Evolutionary conservation across 2,329 filamentous ascomycete genomes (phyloP), one percentile per base, ranked within the genome.

Genomic region (Sporothrix inflata): DNA sequence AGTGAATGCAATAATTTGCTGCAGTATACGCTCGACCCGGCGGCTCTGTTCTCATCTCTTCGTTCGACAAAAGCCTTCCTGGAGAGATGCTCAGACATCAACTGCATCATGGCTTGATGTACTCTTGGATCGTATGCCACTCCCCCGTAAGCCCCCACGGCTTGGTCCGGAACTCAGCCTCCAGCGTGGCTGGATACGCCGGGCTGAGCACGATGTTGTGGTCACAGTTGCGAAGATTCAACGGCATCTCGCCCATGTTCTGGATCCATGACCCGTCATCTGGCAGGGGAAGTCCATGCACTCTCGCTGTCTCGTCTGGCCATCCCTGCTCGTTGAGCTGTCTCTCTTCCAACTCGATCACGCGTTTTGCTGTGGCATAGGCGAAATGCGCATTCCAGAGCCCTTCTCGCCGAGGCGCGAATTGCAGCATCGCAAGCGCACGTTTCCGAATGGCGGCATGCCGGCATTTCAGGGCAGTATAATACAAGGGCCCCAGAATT

Each of bases 331-430:
- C 60, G 34, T 42, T 16, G 19, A 63, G 19, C 3, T 38, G 30
- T 16, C 21, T 11, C 19, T 68, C 65, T 51, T 68, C 65, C 11
- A 68, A 27, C 27, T 68, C 65, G 47, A 68, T 68, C 12, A 53
- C 65, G 12, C 65, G 45, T 38, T 53, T 51, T 2, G 65, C 65
- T 12, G 65, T 68, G 2, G 42, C 65, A 6, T 40, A 24, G 14
- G 65, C 65, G 45, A 47, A 16, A 24, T 68, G 45, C 5, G 65
- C 45, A n/a, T 68, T 68, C 65, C 65, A 68, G 27, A 68, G 42
- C 4, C 65, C 65, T 16, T 68, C 65, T 3, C 65, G 65, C 1
- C 65, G 65, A 2, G 65, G 65, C 2, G 47, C 65, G 6, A 30
- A 38, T 19, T 24, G 40, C n/a, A 70, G 55, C 30, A 63, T n/a